A percentile compares a stretch with the other conserved stretches of the same genome.
phyloP scores from a whole-genome alignment of 768 basidiomycete genomes.

The Collybia mongolica region DNA sequence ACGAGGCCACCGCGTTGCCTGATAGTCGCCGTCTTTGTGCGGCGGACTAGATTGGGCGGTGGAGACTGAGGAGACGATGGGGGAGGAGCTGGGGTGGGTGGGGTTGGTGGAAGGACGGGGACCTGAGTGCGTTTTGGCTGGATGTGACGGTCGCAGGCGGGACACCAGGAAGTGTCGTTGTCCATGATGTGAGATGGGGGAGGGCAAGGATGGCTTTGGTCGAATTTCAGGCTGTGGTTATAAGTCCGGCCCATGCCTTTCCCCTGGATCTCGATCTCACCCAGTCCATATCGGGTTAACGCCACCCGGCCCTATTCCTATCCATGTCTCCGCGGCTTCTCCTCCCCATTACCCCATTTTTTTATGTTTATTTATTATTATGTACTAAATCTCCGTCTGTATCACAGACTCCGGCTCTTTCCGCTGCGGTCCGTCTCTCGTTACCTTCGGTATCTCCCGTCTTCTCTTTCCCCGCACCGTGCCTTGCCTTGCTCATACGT shows the following conservation, averaged over 20 bases:
- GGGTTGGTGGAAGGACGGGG: constrained; percentile 34
- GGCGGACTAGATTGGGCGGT: constrained; percentile 12
- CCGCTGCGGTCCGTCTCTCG: constrained; percentile 1
- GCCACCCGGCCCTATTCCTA: constrained; percentile 9
- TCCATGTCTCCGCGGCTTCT: constrained; percentile 17
- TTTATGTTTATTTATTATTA: constrained; percentile 1
- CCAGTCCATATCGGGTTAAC: constrained; percentile 11
- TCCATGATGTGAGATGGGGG: constrained; percentile 32
- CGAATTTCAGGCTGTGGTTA: constrained; percentile 15
- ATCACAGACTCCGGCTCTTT: too few species aligned
- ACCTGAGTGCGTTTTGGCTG: constrained; percentile 72
- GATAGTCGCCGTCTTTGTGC: constrained; percentile 33
- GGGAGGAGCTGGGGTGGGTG: constrained; percentile 19
- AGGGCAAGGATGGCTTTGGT: constrained; percentile 3
- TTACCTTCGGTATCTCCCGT: not conserved
- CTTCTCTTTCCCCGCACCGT: not conserved
- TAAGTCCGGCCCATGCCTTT: constrained; percentile 19
- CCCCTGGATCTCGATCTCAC: constrained; percentile 10
- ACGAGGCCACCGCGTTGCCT: constrained; percentile 50
- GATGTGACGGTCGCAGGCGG: constrained; percentile 75
- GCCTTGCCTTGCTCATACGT: not conserved
- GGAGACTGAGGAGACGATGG: constrained; percentile 16
- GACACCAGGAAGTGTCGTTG: constrained; percentile 75
- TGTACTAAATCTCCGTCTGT: constrained; percentile 8
- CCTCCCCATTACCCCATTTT: constrained; percentile 3